phyloP scores from a whole-genome alignment of 768 basidiomycete genomes.

The Auriscalpium vulgare region DNA sequence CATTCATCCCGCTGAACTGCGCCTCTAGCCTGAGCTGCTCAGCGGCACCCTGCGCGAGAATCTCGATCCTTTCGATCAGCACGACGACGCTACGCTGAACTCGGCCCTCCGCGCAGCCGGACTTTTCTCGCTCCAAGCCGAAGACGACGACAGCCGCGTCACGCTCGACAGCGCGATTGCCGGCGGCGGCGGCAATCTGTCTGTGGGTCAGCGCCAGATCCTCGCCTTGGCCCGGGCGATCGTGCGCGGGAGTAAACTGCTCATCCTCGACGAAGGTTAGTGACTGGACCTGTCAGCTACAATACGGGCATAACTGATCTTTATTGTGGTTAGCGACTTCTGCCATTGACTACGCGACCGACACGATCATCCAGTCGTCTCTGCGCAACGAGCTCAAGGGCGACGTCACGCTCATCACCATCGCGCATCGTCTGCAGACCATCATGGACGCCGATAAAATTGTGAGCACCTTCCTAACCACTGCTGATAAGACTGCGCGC shows the following conservation, averaged over 20 bases:
- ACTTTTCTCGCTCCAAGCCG: constrained; percentile 32
- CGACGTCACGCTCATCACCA: constrained; percentile 44
- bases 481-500: not conserved
- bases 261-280: constrained; percentile 50
- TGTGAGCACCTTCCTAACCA: constrained; percentile 20
- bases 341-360: constrained; percentile 44
- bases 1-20: constrained; percentile 3
- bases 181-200: constrained; percentile 38
- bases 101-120: constrained; percentile 42
- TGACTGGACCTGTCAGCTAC: not conserved
- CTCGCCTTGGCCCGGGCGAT: constrained; percentile 53
- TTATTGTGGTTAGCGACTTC: not conserved
- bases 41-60: constrained; percentile 50
- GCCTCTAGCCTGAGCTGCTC: constrained; percentile 37
- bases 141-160: constrained; percentile 28
- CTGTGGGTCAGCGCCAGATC: constrained; percentile 54
- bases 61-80: constrained; percentile 50
- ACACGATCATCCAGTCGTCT: constrained; percentile 47
- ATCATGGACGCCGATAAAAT: constrained; percentile 60
- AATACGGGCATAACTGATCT: not conserved
- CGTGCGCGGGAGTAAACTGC: constrained; percentile 46
- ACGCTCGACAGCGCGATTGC: constrained; percentile 39
- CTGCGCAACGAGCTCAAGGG: constrained; percentile 37
- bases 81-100: constrained; percentile 45
- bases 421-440: constrained; percentile 51